Base-by-base conservation (phyloP, 805 yeast species). In the Candida parachauliodes region DNA sequence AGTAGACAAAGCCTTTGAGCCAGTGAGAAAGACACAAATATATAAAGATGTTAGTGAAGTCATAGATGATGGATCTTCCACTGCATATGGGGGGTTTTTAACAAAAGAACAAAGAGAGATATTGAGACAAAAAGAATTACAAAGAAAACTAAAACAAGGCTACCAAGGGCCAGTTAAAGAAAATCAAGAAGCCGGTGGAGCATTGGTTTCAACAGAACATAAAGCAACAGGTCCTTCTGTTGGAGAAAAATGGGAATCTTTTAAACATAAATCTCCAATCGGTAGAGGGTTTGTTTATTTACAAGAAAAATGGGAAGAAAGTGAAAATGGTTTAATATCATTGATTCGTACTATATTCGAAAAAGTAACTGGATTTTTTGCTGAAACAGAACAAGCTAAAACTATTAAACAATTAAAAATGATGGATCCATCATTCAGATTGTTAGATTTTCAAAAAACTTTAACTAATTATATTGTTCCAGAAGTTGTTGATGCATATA, bases 341-440 rank as follows among this genome's bases (percentile, higher is more conserved):
- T 63, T 83, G 28, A 64, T 93, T 37, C 79, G 98, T 67, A 84
- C 91, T 15, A 66, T 93, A 17, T 56, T 84, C 28, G 87, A 82
- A 55, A 84, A 87, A 55, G 67, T 93, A 40, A 82, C 93, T 35
- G 88, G 95, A 5, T 80, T 89, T 54, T 89, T 89, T 55, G 93
- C 93, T 28, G 99, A 93, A 67, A 93, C 98, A 25, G 99, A 93
- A 68, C 80, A 86, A 46, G 97, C 96, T 16, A 83, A 83, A 60
- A 98, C 89, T n/a, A 72, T 85, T 46, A 80, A 83, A 49, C 79
- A 82, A 55, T 87, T 93, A 68, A 84, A 79, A 65, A 76, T 79
- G 57, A 81, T 91, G 76, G 99, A 93, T 63, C 96, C 98, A 37
- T 70, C 77, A 27, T 93, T 93, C 72, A 80, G 79, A 45, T 72